phyloP scores from a whole-genome alignment of 371 early-diverging fungal genomes.

The Circinella minor region DNA sequence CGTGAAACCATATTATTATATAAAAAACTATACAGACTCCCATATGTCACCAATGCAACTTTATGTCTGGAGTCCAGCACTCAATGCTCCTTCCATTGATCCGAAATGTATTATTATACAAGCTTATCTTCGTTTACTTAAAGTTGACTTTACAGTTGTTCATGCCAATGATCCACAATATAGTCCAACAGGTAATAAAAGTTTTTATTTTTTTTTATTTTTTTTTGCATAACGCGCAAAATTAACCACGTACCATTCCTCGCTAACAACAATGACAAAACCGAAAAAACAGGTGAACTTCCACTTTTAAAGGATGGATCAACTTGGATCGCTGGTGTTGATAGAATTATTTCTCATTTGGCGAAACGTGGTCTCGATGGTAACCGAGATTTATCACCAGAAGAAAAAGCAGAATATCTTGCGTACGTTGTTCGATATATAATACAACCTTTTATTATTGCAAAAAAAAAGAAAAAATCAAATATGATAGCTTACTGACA shows the following conservation, averaged over 20 bases:
- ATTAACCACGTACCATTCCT: background rate
- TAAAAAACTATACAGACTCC: background rate
- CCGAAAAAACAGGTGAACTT: conserved; percentile 52
- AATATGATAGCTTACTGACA: background rate
- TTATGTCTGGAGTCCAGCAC: conserved; percentile 62
- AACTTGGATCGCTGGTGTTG: conserved; percentile 63
- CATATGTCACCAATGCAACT: conserved; percentile 44
- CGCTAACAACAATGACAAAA: too few relatives aligned
- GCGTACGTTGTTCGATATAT: conserved; percentile 38
- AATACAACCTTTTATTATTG: background rate
- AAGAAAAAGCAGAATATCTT: conserved; percentile 55
- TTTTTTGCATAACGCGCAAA: conserved; percentile 5
- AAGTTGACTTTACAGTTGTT: conserved; percentile 51
- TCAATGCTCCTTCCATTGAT: conserved; percentile 66
- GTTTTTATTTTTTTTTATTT: too few relatives aligned
- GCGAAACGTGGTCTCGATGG: conserved; percentile 52
- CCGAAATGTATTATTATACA: conserved; percentile 61
- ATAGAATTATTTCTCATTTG: conserved; percentile 58
- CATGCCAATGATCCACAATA: conserved; percentile 59
- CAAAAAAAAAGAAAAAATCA: background rate
- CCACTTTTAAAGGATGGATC: conserved; percentile 63
- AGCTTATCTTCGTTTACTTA: conserved; percentile 56
- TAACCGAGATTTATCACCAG: conserved; percentile 47
- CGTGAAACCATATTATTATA: background rate
- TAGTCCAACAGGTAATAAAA: conserved; percentile 58